Evolutionary conservation across 176 grass and related monocot species (phyloP).

Genomic region (Musa acuminata): DNA sequence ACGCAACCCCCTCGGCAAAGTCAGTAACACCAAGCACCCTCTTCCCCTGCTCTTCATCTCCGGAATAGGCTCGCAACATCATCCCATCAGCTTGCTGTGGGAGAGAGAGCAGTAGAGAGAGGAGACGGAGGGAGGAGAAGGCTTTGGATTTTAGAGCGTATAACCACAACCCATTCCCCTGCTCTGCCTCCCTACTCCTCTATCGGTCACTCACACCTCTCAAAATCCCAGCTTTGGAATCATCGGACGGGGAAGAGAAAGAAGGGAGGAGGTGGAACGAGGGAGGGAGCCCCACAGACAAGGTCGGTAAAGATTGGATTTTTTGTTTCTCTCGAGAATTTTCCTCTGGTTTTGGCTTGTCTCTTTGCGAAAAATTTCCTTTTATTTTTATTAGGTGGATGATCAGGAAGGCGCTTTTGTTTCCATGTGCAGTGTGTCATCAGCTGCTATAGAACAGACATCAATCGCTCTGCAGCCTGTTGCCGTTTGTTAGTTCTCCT

Average conservation of each 20-base stretch:
- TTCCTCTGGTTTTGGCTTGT: neutral
- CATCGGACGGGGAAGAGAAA: neutral
- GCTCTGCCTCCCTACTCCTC: neutral
- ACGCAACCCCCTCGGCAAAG: neutral
- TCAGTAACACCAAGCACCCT: neutral
- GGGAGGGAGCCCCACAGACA: neutral
- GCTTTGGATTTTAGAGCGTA: neutral
- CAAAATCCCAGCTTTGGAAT: neutral
- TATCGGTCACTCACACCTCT: neutral
- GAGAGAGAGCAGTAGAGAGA: neutral
- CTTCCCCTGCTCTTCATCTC: neutral
- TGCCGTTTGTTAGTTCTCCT: constrained; percentile 5
- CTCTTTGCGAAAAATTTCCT: neutral
- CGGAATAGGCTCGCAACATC: neutral
- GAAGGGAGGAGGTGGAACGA: neutral
- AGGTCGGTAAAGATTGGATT: constrained; percentile 2
- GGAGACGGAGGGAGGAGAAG: neutral
- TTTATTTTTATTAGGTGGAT: neutral
- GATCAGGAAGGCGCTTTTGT: constrained; percentile 5
- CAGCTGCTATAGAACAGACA: neutral
- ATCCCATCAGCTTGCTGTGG: neutral
- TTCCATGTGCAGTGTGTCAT: constrained; percentile 16
- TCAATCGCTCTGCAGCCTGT: neutral
- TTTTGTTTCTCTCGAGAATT: neutral
- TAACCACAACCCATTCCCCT: neutral